Evolutionary conservation across 257 asterid genomes (phyloP).

Genomic region (Nyctanthes arbortristis): DNA sequence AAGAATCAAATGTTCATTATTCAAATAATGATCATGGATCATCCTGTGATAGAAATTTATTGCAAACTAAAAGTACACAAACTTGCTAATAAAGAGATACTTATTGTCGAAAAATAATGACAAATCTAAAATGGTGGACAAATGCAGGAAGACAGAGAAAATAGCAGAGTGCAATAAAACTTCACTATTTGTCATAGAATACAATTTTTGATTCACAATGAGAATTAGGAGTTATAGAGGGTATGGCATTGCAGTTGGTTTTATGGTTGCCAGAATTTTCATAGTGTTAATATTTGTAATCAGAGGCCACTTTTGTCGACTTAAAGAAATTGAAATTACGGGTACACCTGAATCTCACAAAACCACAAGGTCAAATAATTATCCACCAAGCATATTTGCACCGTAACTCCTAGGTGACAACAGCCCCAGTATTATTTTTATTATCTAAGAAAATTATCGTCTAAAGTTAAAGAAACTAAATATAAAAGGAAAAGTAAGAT

Average conservation of each 20-base stretch:
- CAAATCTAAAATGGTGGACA: background rate
- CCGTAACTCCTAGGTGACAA: background rate
- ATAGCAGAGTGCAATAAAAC: background rate
- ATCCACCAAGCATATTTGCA: background rate
- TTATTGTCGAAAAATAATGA: background rate
- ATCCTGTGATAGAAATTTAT: background rate
- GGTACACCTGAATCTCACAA: background rate
- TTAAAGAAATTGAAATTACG: background rate
- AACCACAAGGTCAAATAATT: background rate
- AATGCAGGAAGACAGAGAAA: background rate
- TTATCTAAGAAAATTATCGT: background rate
- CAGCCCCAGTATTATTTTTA: background rate
- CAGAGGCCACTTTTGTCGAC: background rate
- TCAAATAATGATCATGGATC: background rate
- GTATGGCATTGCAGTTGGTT: background rate
- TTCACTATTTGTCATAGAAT: background rate
- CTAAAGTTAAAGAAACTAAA: background rate
- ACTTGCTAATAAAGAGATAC: background rate
- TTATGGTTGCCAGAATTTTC: background rate
- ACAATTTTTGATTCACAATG: background rate
- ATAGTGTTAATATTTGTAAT: background rate
- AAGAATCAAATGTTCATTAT: background rate
- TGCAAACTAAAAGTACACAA: background rate
- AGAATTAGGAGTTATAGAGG: background rate
- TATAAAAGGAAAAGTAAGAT: background rate